Evolutionary conservation across 257 asterid species (phyloP), one percentile per base, ranked within the genome.

Genomic region (Scutellaria baicalensis): DNA sequence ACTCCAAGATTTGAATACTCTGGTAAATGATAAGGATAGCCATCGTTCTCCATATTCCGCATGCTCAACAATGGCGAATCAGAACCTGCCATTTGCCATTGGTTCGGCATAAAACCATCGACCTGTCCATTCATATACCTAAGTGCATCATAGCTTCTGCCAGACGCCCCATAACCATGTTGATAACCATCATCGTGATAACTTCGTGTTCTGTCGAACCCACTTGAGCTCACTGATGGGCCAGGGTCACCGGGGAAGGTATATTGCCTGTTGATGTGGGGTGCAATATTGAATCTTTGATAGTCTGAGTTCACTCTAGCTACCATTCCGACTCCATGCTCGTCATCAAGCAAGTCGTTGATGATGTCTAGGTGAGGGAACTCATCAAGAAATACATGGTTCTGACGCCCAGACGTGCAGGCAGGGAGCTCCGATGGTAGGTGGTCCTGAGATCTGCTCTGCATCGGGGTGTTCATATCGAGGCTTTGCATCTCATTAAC

Each of bases 321-420:
- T 3, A 65, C 56, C 66, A 64, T 78, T 65, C 92, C 90, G 1
- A 69, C 65, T 23, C 87, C 95, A 36, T 82, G 84, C 66, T 88
- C 97, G 10, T 92, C 97, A 18, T 90, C 96, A 6, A 92, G 93
- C 80, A 92, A 79, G 72, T 89, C 96, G 4, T 91, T 91, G 75
- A 91, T 91, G 76, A 91, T 89, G 81, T 82, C 92, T 31, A 91
- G 77, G 71, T 85, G 88, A 2, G 90, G 90, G 57, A 82, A 82
- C 5, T 82, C 90, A 21, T 87, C 94, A 0, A 70, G 82, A 43
- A 76, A 13, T 7, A 45, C 66, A 8, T 83, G 80, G 75, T 71
- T 73, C 60, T 83, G 90, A 62, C 85, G 91, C 40, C 89, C 84
- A 2, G 95, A 89, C 9, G 84, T 84, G 88, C 83, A 61, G 40